phyloP scores from a whole-genome alignment of 169 alveolate species.

The Besnoitia besnoiti region DNA sequence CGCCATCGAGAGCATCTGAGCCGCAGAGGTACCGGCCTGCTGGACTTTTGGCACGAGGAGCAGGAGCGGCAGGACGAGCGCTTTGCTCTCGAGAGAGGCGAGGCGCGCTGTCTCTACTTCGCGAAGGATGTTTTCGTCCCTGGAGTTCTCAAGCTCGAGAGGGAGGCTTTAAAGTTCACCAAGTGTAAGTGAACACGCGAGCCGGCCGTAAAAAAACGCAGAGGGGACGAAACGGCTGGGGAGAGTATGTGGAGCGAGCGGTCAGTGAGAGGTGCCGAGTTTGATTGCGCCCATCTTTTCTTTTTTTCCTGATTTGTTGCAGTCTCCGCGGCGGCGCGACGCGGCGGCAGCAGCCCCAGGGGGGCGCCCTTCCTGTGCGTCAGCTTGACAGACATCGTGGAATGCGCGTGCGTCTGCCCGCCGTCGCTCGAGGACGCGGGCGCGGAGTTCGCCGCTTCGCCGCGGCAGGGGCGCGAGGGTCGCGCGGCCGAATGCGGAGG shows the following conservation, averaged over 20 bases:
- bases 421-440: conserved; percentile 5
- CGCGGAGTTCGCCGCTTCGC: too few species aligned
- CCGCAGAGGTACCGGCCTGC: background rate
- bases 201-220: too few species aligned
- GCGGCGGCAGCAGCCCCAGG: background rate
- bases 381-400: conserved; percentile 1
- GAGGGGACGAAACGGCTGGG: too few species aligned
- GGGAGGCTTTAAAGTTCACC: conserved; percentile 11
- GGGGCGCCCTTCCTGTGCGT: background rate
- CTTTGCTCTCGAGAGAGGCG: background rate
- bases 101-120: background rate
- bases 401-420: background rate
- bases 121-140: background rate
- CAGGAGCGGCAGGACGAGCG: background rate
- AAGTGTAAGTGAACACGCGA: background rate
- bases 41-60: background rate
- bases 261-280: too few species aligned
- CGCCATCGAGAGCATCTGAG: background rate
- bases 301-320: background rate
- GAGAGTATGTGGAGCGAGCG: too few species aligned
- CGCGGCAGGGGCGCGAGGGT: too few species aligned
- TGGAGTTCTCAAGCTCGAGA: conserved; percentile 1
- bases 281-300: background rate
- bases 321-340: background rate
- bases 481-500: too few species aligned